Evolutionary conservation across 495 filamentous ascomycete species (phyloP).

Genomic region (Aspergillus campestris): DNA sequence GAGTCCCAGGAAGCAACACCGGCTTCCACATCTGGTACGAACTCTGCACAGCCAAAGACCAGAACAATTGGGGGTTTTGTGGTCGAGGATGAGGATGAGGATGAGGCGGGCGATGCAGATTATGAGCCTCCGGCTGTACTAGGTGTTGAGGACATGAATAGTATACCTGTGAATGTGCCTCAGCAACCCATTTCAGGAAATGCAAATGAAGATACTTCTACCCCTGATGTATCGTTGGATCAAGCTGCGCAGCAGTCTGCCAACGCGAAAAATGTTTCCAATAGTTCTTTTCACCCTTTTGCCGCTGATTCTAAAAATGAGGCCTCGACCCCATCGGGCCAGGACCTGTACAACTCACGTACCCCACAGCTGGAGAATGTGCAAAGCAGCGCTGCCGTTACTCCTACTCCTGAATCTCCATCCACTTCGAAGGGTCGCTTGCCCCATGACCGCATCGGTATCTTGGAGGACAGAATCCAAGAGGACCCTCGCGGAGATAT

Average conservation of each 20-base stretch:
- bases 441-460: slow-evolving; percentile 70
- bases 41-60: slow-evolving; percentile 42
- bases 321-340: slow-evolving; percentile 33
- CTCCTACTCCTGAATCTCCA: slow-evolving; percentile 31
- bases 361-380: slow-evolving; percentile 23
- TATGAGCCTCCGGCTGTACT: slow-evolving; percentile 48
- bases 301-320: slow-evolving; percentile 40
- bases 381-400: slow-evolving; percentile 33
- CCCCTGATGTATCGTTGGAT: slow-evolving; percentile 52
- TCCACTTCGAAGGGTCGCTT: slow-evolving; percentile 47
- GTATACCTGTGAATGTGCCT: slow-evolving; percentile 38
- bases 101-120: slow-evolving; percentile 42
- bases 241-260: slow-evolving; percentile 44
- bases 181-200: slow-evolving; percentile 46
- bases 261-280: slow-evolving; percentile 45
- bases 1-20: slow-evolving; percentile 34
- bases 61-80: slow-evolving; percentile 74
- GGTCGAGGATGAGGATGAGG: slow-evolving; percentile 60
- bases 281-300: slow-evolving; percentile 42
- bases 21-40: slow-evolving; percentile 22
- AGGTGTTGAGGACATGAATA: slow-evolving; percentile 38
- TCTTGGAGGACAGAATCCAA: slow-evolving; percentile 80
- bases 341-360: slow-evolving; percentile 36
- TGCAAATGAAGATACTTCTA: slow-evolving; percentile 49
- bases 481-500: slow-evolving; percentile 89